Percentiles rank a stretch among this genome's conserved stretches.
Conservation (phyloP, 2,329 filamentous ascomycete genomes). For the Proliferodiscus dingleyae region DNA sequence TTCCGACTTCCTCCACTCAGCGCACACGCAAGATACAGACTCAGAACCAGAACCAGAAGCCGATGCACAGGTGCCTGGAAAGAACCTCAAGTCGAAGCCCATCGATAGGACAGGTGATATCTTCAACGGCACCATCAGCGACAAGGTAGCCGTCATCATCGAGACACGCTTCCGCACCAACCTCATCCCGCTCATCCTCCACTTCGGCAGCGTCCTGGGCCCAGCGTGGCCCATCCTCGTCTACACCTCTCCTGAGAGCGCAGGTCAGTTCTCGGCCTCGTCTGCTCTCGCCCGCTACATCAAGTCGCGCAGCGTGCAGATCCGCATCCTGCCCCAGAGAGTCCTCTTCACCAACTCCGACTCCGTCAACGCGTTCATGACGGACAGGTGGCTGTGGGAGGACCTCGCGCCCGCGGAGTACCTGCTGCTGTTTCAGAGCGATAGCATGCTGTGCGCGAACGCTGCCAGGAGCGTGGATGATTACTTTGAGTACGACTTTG, state of each 20-base stretch:
- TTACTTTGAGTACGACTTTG: slow-evolving; percentile 33
- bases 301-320: slow-evolving; percentile 31
- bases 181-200: slow-evolving; percentile 36
- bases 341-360: slow-evolving; percentile 32
- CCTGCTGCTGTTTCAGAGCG: slow-evolving; percentile 34
- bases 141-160: slow-evolving; percentile 35
- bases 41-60: neutral
- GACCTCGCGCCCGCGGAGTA: slow-evolving; percentile 30
- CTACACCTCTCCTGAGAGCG: slow-evolving; percentile 34
- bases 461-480: slow-evolving; percentile 32
- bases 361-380: slow-evolving; percentile 29
- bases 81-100: slow-evolving; percentile 3
- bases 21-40: too few relatives aligned
- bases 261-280: slow-evolving; percentile 28
- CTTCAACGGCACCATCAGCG: slow-evolving; percentile 22
- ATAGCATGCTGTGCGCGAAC: slow-evolving; percentile 34
- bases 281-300: slow-evolving; percentile 36
- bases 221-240: slow-evolving; percentile 42
- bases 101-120: slow-evolving; percentile 3
- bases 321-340: slow-evolving; percentile 35
- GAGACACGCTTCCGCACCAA: slow-evolving; percentile 33
- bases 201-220: slow-evolving; percentile 38
- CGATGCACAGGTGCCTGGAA: neutral
- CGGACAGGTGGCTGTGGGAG: slow-evolving; percentile 33
- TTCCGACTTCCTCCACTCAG: neutral